Evolutionary conservation across 2,329 filamentous ascomycete genomes (phyloP).

Genomic region (Ophiocordyceps sinensis): DNA sequence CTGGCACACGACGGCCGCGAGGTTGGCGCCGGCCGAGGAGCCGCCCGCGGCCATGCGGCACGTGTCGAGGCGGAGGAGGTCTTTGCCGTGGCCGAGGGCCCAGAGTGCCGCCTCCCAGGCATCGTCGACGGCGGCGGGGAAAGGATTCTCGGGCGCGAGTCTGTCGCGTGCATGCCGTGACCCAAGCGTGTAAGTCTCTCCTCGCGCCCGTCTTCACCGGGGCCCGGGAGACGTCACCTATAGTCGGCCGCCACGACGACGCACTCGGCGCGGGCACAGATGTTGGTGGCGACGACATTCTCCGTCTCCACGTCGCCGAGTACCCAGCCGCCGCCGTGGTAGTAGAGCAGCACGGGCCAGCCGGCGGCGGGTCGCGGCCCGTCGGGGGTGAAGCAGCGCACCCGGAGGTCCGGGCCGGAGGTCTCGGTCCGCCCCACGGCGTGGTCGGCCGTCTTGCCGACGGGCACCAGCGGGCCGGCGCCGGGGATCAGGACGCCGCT

Average conservation of each 20-base stretch:
- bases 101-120: constrained; percentile 36
- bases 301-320: constrained; percentile 34
- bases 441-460: constrained; percentile 25
- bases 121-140: constrained; percentile 36
- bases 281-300: constrained; percentile 30
- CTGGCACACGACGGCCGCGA: constrained; percentile 26
- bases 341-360: constrained; percentile 34
- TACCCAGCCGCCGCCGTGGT: constrained; percentile 36
- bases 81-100: constrained; percentile 9
- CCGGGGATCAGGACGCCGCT: constrained; percentile 27
- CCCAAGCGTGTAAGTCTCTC: neutral
- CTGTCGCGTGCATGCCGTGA: neutral
- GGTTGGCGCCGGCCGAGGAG: constrained; percentile 13
- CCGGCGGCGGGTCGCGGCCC: constrained; percentile 20
- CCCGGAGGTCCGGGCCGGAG: constrained; percentile 21
- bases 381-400: constrained; percentile 28
- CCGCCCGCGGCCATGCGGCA: constrained; percentile 31
- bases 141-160: constrained; percentile 35
- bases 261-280: constrained; percentile 16
- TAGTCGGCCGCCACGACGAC: constrained; percentile 3
- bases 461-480: constrained; percentile 24
- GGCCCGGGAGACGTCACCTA: too few relatives aligned
- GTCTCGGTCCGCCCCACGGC: constrained; percentile 20
- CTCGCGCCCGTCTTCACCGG: neutral
- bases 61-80: constrained; percentile 16